These are phyloP conservation scores for Colletotrichum salicis DNA, from an alignment of 2,329 filamentous ascomycete species.

Conservation along the genomic window DNA sequence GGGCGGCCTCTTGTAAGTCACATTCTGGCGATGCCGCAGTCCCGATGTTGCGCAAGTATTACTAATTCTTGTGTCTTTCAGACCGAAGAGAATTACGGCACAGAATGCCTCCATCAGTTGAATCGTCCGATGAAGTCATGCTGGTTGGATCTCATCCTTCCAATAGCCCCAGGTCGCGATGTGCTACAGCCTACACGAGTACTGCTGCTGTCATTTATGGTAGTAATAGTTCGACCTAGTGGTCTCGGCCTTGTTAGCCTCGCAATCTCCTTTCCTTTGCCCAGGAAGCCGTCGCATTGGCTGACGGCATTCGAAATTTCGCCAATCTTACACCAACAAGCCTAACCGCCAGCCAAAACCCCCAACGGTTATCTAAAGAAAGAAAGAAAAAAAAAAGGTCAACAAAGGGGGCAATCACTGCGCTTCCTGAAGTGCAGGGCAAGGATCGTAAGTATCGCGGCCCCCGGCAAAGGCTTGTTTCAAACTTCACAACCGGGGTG, in stretches of 20 bases:
- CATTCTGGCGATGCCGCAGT: constrained; percentile 7
- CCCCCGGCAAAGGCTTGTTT: constrained; percentile 31
- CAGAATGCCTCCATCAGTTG: not conserved
- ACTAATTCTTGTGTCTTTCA: not conserved
- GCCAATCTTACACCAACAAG: not conserved
- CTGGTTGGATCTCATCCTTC: not conserved
- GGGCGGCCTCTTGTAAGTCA: not conserved
- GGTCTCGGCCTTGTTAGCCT: constrained; percentile 6
- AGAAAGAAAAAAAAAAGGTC: not conserved
- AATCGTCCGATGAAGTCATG: constrained; percentile 1
- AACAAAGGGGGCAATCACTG: not conserved
- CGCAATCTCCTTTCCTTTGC: not conserved
- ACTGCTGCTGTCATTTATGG: not conserved
- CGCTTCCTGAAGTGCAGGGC: constrained; percentile 5
- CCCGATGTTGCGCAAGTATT: constrained; percentile 9
- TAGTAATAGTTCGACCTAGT: not conserved
- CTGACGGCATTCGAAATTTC: constrained; percentile 15
- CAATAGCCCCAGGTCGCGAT: not conserved
- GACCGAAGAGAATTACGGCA: not conserved
- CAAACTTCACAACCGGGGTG: constrained; percentile 14
- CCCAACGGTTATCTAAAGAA: not conserved
- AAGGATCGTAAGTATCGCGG: constrained; percentile 3
- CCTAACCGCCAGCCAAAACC: not conserved
- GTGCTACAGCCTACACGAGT: not conserved
- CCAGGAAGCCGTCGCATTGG: constrained; percentile 19